Percentiles rank a stretch among this genome's conserved stretches.
These are phyloP conservation scores for Colletotrichum sp. DNA, from an alignment of 2,329 filamentous ascomycete genomes.

Conservation along the genomic window DNA sequence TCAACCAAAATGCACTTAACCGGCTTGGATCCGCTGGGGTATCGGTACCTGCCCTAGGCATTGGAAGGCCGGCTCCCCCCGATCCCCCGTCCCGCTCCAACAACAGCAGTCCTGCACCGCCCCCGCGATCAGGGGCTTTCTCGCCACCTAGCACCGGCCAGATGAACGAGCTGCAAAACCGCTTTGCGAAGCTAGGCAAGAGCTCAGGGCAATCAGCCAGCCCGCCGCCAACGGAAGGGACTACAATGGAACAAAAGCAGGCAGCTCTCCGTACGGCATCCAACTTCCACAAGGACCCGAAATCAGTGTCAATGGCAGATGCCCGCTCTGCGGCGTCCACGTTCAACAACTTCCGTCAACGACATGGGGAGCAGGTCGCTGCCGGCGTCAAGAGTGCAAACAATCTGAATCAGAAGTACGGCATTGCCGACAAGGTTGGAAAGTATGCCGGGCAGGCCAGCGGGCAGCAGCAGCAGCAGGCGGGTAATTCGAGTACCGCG, in stretches of 20 bases:
- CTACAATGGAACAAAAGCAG: constrained; percentile 69
- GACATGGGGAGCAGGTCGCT: constrained; percentile 71
- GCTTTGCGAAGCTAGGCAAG: constrained; percentile 63
- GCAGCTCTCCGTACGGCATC: constrained; percentile 66
- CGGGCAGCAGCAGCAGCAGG: constrained; percentile 19
- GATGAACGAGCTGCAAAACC: constrained; percentile 70
- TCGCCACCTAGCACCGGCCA: constrained; percentile 38
- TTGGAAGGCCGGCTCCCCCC: constrained; percentile 49
- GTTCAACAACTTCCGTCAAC: constrained; percentile 71
- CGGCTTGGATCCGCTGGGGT: constrained; percentile 77
- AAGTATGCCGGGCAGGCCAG: constrained; percentile 25
- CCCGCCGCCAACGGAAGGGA: constrained; percentile 49
- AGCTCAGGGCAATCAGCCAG: constrained; percentile 30
- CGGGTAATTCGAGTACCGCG: not conserved
- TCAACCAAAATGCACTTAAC: constrained; percentile 64
- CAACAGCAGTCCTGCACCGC: constrained; percentile 31
- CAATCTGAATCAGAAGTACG: constrained; percentile 66
- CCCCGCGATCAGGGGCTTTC: constrained; percentile 26
- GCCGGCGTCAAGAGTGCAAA: constrained; percentile 63
- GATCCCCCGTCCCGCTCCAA: constrained; percentile 25
- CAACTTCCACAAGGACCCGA: constrained; percentile 64
- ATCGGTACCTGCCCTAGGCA: constrained; percentile 79
- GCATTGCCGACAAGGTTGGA: constrained; percentile 46
- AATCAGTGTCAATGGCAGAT: constrained; percentile 65
- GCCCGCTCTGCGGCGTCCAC: constrained; percentile 63